Evolutionary conservation across 371 early-diverging fungal genomes (phyloP).

Genomic region (Basidiobolus heterosporus): DNA sequence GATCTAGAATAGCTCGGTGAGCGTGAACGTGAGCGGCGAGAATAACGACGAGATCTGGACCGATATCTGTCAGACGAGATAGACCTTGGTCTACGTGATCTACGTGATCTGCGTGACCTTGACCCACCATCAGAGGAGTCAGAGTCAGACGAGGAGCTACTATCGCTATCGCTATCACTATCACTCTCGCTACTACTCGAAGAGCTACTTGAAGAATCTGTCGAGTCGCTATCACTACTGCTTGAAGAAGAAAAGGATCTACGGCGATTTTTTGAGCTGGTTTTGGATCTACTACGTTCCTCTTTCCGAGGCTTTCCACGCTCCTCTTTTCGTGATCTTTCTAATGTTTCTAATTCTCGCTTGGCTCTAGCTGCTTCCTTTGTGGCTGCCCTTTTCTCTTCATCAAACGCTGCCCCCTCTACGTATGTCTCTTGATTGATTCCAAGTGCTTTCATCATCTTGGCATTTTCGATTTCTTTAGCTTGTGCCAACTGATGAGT

Average conservation of each 20-base stretch:
- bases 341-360: slow-evolving; percentile 7
- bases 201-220: not conserved
- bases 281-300: not conserved
- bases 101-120: slow-evolving; percentile 1
- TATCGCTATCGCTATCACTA: not conserved
- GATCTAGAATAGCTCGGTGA: not conserved
- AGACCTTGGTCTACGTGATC: slow-evolving; percentile 2
- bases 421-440: slow-evolving; percentile 40
- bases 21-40: slow-evolving; percentile 2
- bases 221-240: not conserved
- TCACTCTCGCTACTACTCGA: not conserved
- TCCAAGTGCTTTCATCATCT: slow-evolving; percentile 47
- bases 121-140: not conserved
- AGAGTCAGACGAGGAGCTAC: not conserved
- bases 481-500: slow-evolving; percentile 55
- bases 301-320: slow-evolving; percentile 8
- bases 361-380: slow-evolving; percentile 19
- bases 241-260: not conserved
- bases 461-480: slow-evolving; percentile 44
- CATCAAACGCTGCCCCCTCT: slow-evolving; percentile 71
- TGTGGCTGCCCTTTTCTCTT: slow-evolving; percentile 27
- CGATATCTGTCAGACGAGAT: not conserved
- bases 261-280: not conserved
- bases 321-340: slow-evolving; percentile 11
- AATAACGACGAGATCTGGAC: not conserved